Percentiles rank a stretch among this genome's conserved stretches.
Conservation (phyloP, 208 protist species). For the Angomonas ambiguus region DNA sequence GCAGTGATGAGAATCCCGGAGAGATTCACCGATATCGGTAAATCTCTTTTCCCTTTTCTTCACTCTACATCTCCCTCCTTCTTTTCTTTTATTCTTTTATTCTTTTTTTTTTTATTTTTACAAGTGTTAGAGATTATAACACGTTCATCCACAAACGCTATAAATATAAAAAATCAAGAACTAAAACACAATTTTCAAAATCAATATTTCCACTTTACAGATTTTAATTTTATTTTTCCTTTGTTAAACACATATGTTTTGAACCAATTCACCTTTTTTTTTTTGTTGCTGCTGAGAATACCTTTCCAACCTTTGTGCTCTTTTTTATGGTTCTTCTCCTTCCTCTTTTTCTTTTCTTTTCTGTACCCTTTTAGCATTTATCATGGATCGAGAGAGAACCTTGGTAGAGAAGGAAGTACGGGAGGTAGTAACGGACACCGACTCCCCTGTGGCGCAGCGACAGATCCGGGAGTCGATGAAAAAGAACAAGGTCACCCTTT, state of each 20-base stretch:
- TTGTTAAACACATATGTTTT: no score
- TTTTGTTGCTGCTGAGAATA: not conserved
- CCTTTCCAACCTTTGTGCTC: no score
- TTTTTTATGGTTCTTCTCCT: not conserved
- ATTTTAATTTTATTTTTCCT: no score
- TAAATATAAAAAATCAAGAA: no score
- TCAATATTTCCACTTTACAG: no score
- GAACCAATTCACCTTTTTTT: constrained; percentile 5
- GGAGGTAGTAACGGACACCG: constrained; percentile 56
- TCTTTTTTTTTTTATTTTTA: not conserved
- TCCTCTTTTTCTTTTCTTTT: constrained; percentile 6
- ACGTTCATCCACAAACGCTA: no score
- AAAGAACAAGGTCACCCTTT: constrained; percentile 63
- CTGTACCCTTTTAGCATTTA: not conserved
- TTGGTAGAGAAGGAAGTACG: constrained; percentile 49
- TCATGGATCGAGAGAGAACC: constrained; percentile 42
- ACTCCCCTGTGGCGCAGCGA: constrained; percentile 56
- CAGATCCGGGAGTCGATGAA: constrained; percentile 58
- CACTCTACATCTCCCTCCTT: not conserved
- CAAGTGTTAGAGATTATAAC: not conserved
- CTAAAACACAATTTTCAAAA: no score
- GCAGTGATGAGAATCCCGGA: constrained; percentile 67
- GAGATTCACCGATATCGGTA: constrained; percentile 70
- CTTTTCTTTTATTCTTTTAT: not conserved
- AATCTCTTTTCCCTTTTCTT: not conserved